These are phyloP conservation scores for Pneumocystis jirovecii DNA, from an alignment of 1,139 yeast genomes.

Conservation along the genomic window DNA sequence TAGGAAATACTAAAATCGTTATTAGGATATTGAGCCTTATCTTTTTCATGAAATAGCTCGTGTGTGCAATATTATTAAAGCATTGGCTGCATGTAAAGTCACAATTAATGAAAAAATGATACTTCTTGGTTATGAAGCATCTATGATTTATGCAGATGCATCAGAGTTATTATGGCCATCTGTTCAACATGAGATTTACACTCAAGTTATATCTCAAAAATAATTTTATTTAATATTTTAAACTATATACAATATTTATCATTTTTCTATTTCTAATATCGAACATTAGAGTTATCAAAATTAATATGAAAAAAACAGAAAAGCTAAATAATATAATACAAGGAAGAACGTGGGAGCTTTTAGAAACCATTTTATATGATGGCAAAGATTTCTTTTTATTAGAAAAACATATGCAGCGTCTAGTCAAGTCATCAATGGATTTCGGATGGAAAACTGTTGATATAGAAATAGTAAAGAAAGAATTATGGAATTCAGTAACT, in stretches of 20 bases:
- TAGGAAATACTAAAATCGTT: conserved; percentile 4
- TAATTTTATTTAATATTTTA: neutral
- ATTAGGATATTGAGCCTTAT: conserved; percentile 35
- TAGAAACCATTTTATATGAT: neutral
- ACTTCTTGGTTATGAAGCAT: conserved; percentile 73
- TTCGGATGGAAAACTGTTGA: neutral
- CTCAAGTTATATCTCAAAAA: conserved; percentile 30
- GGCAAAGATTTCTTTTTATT: neutral
- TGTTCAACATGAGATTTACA: conserved; percentile 57
- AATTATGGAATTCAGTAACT: neutral
- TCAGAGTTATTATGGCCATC: conserved; percentile 65
- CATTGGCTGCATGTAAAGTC: conserved; percentile 65
- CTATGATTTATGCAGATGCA: conserved; percentile 58
- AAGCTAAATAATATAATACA: neutral
- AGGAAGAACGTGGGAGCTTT: neutral
- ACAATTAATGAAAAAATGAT: conserved; percentile 76
- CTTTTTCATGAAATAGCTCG: conserved; percentile 65
- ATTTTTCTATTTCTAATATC: neutral
- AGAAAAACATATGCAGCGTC: neutral
- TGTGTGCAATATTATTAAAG: conserved; percentile 69
- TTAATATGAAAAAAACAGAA: neutral
- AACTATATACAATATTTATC: neutral
- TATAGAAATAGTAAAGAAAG: neutral
- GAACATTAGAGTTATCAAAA: neutral
- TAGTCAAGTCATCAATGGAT: neutral